phyloP scores from a whole-genome alignment of 176 grass and related monocot genomes.

The Oryza brachyantha region DNA sequence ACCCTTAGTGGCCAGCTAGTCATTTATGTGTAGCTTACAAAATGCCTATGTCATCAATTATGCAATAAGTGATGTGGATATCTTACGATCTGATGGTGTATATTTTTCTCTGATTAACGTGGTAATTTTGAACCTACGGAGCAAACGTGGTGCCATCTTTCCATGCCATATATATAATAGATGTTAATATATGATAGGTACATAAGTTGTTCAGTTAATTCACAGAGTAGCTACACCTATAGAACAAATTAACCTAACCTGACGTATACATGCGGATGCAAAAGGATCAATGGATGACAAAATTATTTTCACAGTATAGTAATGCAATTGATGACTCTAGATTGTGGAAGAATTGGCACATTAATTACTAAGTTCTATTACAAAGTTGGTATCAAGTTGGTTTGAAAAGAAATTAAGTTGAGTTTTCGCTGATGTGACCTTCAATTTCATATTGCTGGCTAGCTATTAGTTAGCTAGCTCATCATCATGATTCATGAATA shows the following conservation, averaged over 20 bases:
- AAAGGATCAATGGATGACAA: neutral
- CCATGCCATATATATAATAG: too few relatives aligned
- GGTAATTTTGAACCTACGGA: neutral
- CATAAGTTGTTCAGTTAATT: neutral
- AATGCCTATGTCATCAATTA: neutral
- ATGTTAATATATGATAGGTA: too few relatives aligned
- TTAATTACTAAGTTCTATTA: neutral
- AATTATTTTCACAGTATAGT: neutral
- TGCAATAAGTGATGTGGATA: too few relatives aligned
- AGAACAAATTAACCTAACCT: conserved; percentile 24
- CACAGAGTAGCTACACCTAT: conserved; percentile 34
- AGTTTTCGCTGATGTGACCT: conserved; percentile 32
- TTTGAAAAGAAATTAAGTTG: neutral
- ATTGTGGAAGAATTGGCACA: neutral
- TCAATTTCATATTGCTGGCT: conserved; percentile 9
- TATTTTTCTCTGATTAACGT: too few relatives aligned
- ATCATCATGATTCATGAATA: conserved; percentile 27
- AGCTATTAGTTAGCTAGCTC: conserved; percentile 22
- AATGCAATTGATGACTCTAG: neutral
- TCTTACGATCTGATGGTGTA: too few relatives aligned
- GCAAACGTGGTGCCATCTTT: too few relatives aligned
- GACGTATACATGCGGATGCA: neutral
- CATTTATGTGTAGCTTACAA: neutral
- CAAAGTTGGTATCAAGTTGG: conserved; percentile 25
- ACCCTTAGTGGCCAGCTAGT: neutral